Base-by-base conservation (phyloP, 2,329 filamentous ascomycete genomes). In the Lasiodiplodia gonubiensis region DNA sequence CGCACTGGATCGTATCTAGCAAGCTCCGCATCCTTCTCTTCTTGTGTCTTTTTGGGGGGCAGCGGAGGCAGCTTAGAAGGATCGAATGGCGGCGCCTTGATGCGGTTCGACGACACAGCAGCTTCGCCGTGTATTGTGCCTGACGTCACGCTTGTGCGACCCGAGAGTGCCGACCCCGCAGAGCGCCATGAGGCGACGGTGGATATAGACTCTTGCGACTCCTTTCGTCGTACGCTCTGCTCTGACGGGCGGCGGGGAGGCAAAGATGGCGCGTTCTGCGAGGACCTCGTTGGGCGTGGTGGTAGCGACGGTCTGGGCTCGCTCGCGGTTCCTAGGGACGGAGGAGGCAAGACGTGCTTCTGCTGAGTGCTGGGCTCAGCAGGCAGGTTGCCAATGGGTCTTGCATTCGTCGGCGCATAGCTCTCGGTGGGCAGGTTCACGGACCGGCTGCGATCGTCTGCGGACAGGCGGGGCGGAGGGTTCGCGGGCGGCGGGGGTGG, bases 11-110 rank as follows among this genome's bases (percentile, higher is more conserved):
- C 49, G 27, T 67, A 23, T n/a, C 14, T 67, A 66, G 73, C 74
- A 65, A 74, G 75, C 55, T 81, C 80, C 55, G 76, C 75, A 48
- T 82, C 77, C 59, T 80, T 78, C n/a, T 78, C 73, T n/a, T 75
- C 72, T 61, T 74, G 77, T 12, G 77, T 73, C 64, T 78, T 76
- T 71, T 84, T 86, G 0, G 84, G 81, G 59, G 86, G 86, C 42
- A 88, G 77, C 35, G 83, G 79, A 63, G 87, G 87, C 11, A 89
- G 76, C 46, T 82, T 81, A 16, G 82, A 75, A 59, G 86, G 83
- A 68, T 86, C 85, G 77, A 84, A 89, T 55, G 83, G 83, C 11
- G 88, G 87, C 6, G 87, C 85, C 71, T 83, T 82, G 57, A 85
- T 77, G 75, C 27, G 76, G 71, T 46, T 73, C 70, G 23, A 74